Evolutionary conservation across 345 rosid genomes (phyloP), one percentile per base, ranked within the genome.

Genomic region (Salix koriyanagi): DNA sequence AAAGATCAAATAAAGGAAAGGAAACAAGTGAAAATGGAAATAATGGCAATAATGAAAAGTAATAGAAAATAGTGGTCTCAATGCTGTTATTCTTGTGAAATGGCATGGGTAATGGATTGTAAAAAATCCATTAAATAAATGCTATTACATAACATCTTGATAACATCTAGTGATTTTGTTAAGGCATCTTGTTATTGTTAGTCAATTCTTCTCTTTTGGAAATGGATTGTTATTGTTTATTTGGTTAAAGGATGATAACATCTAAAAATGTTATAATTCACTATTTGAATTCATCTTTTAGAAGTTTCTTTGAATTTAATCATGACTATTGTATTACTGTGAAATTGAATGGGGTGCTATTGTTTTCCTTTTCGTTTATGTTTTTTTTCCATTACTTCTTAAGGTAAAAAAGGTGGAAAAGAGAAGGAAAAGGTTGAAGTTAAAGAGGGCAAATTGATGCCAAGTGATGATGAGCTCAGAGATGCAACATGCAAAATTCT

Each of bases 401-500:
- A 64, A 87, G 99, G 88, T 58, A 90, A 81, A 84, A 90, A 71
- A 52, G 85, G 68, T 34, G 85, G 82, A 37, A 95, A 83, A 81
- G 89, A 89, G 46, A 94, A 91, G 86, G 89, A 79, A 72, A 90
- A 85, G 79, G 83, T 79, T 70, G 84, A 84, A 83, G 85, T 73
- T 66, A 87, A 85, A 77, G 90, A 83, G 62, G 80, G 79, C 79
- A 84, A 83, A 74, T 36, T 44, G 67, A 74, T 32, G 65, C 97
- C 91, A 61, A 88, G 82, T 67, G 89, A 89, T 80, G 82, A 79
- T 23, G 92, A 88, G 80, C 88, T 95, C 36, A 88, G 94, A 82
- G 84, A 78, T 80, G 91, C 94, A 52, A 89, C 88, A 46, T 79
- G 90, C 83, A 92, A 87, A 83, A 91, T 89, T 82, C 90, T 94